Evolutionary conservation across 805 yeast genomes (phyloP).

Genomic region (Deakozyma indianensis): DNA sequence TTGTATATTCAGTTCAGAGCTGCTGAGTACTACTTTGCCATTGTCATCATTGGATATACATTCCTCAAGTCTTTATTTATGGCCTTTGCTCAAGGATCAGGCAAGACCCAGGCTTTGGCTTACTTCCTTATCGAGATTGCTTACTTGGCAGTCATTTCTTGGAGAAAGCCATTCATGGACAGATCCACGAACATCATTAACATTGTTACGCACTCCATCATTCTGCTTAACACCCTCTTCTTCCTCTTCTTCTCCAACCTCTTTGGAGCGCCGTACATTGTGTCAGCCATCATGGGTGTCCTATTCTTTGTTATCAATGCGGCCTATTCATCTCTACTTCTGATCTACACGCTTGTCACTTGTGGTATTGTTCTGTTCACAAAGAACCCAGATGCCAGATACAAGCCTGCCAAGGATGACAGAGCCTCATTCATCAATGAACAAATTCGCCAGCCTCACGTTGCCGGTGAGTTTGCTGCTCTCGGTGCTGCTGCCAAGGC

Average conservation of each 20-base stretch:
- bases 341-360: constrained; percentile 56
- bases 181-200: constrained; percentile 66
- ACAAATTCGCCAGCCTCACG: constrained; percentile 26
- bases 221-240: constrained; percentile 65
- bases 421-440: constrained; percentile 59
- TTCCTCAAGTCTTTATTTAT: constrained; percentile 59
- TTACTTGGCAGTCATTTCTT: constrained; percentile 50
- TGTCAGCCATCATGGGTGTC: constrained; percentile 82
- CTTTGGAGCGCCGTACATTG: constrained; percentile 68
- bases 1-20: constrained; percentile 84
- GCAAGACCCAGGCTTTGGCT: constrained; percentile 68
- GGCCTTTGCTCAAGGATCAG: constrained; percentile 65
- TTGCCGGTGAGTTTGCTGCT: constrained; percentile 37
- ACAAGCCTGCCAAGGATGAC: constrained; percentile 82
- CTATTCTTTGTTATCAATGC: constrained; percentile 81
- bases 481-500: constrained; percentile 74
- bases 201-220: constrained; percentile 58
- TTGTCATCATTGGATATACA: constrained; percentile 43
- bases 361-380: constrained; percentile 49
- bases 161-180: constrained; percentile 63
- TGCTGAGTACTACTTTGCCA: constrained; percentile 69
- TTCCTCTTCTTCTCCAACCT: constrained; percentile 77
- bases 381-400: constrained; percentile 79
- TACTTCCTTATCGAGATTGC: constrained; percentile 63
- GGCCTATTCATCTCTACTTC: constrained; percentile 63